Percentiles rank a stretch among this genome's conserved stretches.
Evolutionary conservation across 106 monocot species (phyloP).

Genomic region (Chionographis japonica): DNA sequence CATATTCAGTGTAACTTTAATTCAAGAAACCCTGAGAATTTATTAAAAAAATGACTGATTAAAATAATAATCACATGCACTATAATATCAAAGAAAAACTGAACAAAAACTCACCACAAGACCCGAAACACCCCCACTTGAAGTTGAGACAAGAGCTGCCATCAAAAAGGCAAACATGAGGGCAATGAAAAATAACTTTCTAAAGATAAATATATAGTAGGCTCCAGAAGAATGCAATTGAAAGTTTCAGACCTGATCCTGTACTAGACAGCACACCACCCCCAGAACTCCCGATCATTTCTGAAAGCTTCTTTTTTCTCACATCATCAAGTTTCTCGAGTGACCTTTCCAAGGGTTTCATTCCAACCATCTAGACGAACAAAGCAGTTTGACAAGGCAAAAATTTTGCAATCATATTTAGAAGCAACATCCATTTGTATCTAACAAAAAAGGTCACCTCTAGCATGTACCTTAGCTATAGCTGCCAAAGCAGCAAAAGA

Average conservation of each 20-base stretch:
- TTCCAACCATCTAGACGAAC: slow-evolving; percentile 77
- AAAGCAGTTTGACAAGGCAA: slow-evolving; percentile 8
- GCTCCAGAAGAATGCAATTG: neutral
- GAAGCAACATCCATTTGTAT: neutral
- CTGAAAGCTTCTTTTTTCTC: slow-evolving; percentile 94
- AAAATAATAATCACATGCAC: too few species aligned
- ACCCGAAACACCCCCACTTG: slow-evolving; percentile 25
- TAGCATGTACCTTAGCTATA: slow-evolving; percentile 66
- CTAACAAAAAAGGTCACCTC: neutral
- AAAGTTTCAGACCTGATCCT: slow-evolving; percentile 42
- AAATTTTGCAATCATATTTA: neutral
- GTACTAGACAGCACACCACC: slow-evolving; percentile 24
- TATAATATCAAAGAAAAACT: too few species aligned
- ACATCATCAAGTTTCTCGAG: slow-evolving; percentile 97
- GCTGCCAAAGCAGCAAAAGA: slow-evolving; percentile 91
- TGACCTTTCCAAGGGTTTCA: slow-evolving; percentile 91
- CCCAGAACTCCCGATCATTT: slow-evolving; percentile 81
- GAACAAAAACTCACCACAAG: slow-evolving; percentile 31
- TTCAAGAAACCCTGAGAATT: too few species aligned
- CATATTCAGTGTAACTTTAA: too few species aligned
- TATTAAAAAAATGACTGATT: too few species aligned
- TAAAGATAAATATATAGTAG: neutral
- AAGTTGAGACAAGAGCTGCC: slow-evolving; percentile 34
- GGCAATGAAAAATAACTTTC: neutral
- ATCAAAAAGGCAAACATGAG: slow-evolving; percentile 12